Evolutionary conservation across 73 alveolate species (phyloP).

Genomic region (Halteria grandinella): DNA sequence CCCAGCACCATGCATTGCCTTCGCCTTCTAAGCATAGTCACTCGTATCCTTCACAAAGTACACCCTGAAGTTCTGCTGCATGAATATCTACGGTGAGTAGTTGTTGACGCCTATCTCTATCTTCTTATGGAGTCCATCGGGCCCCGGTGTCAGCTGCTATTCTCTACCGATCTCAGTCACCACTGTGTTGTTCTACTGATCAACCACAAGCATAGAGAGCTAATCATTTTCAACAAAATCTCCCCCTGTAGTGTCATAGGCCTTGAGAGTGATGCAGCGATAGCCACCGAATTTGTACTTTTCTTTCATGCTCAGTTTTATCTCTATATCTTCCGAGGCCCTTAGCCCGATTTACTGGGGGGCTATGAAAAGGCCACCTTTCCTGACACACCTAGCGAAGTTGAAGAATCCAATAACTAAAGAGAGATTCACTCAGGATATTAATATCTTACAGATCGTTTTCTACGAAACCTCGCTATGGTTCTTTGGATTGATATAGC

Average conservation of each 20-base stretch:
- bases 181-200: background rate
- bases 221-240: constrained; percentile 43
- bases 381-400: constrained; percentile 50
- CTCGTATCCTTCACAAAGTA: constrained; percentile 41
- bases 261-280: constrained; percentile 29
- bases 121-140: constrained; percentile 40
- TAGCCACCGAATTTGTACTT: constrained; percentile 46
- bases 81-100: constrained; percentile 10
- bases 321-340: constrained; percentile 16
- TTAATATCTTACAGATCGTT: background rate
- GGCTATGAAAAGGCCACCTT: constrained; percentile 14
- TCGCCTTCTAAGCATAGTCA: constrained; percentile 12
- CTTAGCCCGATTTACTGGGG: constrained; percentile 8
- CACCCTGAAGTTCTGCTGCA: constrained; percentile 23
- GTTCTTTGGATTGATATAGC: background rate
- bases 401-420: constrained; percentile 39
- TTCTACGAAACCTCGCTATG: background rate
- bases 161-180: constrained; percentile 33
- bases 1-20: too few species aligned
- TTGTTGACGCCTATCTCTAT: constrained; percentile 51
- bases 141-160: background rate
- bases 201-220: constrained; percentile 18
- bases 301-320: constrained; percentile 30
- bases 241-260: constrained; percentile 43
- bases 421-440: background rate